Conservation (phyloP, 2,329 filamentous ascomycete genomes). For the Neonectria coccinea region DNA sequence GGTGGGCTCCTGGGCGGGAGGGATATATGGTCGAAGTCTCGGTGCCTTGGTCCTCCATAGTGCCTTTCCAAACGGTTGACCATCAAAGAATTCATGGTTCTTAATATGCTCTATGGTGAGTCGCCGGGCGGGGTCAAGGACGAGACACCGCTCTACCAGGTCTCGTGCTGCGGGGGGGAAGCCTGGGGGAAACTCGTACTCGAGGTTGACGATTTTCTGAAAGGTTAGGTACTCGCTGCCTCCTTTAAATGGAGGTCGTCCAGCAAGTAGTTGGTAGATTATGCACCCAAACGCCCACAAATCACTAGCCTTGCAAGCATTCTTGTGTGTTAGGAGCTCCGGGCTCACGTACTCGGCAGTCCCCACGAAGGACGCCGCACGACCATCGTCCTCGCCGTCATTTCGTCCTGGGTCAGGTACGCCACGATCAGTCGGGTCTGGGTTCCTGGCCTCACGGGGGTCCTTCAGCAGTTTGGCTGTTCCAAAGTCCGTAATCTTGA, state of each 20-base stretch:
- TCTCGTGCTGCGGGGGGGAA: constrained; percentile 90
- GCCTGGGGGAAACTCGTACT: constrained; percentile 91
- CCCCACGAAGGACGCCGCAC: constrained; percentile 94
- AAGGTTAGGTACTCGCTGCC: constrained; percentile 97
- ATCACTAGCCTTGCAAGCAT: constrained; percentile 96
- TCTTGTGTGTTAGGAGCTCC: constrained; percentile 95
- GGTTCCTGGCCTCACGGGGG: constrained; percentile 56
- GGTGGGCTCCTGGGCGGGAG: constrained; percentile 78
- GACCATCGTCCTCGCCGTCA: constrained; percentile 69
- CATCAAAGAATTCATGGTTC: constrained; percentile 94
- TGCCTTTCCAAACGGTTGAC: constrained; percentile 82
- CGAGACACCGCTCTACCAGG: constrained; percentile 88
- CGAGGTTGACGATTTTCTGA: constrained; percentile 94
- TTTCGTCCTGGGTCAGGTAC: constrained; percentile 51
- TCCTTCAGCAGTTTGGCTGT: constrained; percentile 87
- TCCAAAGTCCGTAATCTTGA: constrained; percentile 99
- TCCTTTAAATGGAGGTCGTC: constrained; percentile 96
- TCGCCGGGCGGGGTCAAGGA: constrained; percentile 85
- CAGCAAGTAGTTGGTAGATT: constrained; percentile 93
- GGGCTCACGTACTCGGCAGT: constrained; percentile 99
- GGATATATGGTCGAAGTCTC: constrained; percentile 83
- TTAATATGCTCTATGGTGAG: constrained; percentile 96
- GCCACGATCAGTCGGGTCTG: constrained; percentile 54
- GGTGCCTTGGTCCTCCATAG: constrained; percentile 94
- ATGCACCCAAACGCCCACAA: constrained; percentile 99